phyloP scores from a whole-genome alignment of 352 stramenopile species.

The Phytophthora parvispora region DNA sequence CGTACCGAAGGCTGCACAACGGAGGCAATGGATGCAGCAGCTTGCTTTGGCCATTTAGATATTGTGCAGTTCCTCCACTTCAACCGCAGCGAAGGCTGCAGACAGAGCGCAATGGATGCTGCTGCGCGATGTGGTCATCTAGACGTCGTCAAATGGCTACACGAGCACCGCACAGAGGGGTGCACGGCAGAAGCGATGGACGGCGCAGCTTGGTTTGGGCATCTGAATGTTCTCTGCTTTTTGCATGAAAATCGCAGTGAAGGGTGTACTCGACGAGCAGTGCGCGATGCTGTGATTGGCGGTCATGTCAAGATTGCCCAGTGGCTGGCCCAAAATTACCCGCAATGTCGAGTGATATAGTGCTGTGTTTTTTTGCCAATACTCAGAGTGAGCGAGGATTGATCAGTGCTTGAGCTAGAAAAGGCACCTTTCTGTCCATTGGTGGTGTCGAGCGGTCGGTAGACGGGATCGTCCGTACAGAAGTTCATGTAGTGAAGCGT shows the following conservation, averaged over 20 bases:
- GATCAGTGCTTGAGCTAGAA: too few relatives aligned
- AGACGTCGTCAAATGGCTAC: conserved; percentile 33
- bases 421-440: too few relatives aligned
- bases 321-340: conserved; percentile 48
- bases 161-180: conserved; percentile 27
- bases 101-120: conserved; percentile 37
- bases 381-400: background rate
- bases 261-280: conserved; percentile 40
- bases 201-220: conserved; percentile 37
- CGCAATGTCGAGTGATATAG: conserved; percentile 18
- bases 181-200: conserved; percentile 54
- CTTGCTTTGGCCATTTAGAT: conserved; percentile 33
- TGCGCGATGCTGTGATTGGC: conserved; percentile 44
- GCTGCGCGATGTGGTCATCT: conserved; percentile 41
- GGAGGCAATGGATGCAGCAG: conserved; percentile 43
- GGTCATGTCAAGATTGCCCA: conserved; percentile 46
- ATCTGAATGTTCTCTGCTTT: conserved; percentile 41
- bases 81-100: conserved; percentile 33
- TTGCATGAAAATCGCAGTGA: conserved; percentile 38
- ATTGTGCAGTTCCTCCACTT: conserved; percentile 42
- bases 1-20: conserved; percentile 21
- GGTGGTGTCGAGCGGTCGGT: too few relatives aligned
- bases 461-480: too few relatives aligned
- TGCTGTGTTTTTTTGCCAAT: background rate
- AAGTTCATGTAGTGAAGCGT: too few relatives aligned